Conservation (phyloP, 805 yeast species). For the Yarrowia sp. region DNA sequence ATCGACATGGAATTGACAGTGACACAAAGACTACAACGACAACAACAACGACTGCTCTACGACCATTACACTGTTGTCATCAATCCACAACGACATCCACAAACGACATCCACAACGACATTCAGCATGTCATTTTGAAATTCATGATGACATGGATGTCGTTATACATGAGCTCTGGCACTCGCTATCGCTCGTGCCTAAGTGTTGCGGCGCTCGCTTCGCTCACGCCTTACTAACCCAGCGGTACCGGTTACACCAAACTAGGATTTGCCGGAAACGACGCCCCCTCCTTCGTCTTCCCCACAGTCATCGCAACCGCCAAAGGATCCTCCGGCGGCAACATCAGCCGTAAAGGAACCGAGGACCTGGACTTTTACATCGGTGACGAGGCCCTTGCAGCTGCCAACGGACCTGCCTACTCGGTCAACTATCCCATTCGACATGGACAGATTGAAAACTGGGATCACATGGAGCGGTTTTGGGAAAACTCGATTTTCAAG, state of each 20-base stretch:
- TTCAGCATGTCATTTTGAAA: too few species aligned
- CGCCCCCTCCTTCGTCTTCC: conserved; percentile 94
- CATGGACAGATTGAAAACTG: conserved; percentile 99
- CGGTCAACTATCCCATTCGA: conserved; percentile 85
- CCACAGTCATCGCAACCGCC: conserved; percentile 90
- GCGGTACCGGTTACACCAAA: conserved; percentile 97
- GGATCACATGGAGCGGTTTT: conserved; percentile 99
- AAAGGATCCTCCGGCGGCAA: conserved; percentile 44
- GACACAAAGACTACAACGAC: too few species aligned
- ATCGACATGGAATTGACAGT: too few species aligned
- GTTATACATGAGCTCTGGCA: too few species aligned
- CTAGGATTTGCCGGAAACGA: conserved; percentile 98
- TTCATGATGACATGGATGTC: too few species aligned
- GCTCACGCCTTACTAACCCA: conserved; percentile 40
- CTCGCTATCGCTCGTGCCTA: too few species aligned
- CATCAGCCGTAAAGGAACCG: conserved; percentile 76
- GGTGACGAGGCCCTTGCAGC: conserved; percentile 94
- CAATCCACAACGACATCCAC: too few species aligned
- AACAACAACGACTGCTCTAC: too few species aligned
- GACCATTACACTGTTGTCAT: too few species aligned
- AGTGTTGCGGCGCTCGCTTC: too few species aligned
- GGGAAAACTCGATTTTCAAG: conserved; percentile 97
- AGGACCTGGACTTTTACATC: conserved; percentile 88
- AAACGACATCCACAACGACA: too few species aligned
- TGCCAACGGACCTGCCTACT: conserved; percentile 83